Evolutionary conservation across 2,329 filamentous ascomycete genomes (phyloP).

Genomic region (Hymenoscyphus fructigenus): DNA sequence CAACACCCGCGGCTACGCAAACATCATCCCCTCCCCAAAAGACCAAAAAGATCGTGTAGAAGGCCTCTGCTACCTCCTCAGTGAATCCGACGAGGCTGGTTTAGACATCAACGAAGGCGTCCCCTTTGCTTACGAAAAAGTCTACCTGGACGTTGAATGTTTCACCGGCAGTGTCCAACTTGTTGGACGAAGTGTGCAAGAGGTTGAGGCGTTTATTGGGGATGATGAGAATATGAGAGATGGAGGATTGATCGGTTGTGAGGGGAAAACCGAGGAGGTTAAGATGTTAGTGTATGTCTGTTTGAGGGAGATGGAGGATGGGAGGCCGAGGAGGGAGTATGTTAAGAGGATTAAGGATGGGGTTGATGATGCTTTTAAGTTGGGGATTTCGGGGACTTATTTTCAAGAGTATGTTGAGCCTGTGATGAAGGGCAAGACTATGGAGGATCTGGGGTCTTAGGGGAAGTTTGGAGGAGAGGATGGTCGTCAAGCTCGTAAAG

Average conservation of each 20-base stretch:
- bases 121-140: slow-evolving; percentile 58
- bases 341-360: slow-evolving; percentile 62
- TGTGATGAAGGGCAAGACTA: slow-evolving; percentile 19
- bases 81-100: slow-evolving; percentile 47
- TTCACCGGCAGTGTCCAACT: slow-evolving; percentile 39
- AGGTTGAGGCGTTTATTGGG: slow-evolving; percentile 50
- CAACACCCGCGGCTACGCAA: slow-evolving; percentile 66
- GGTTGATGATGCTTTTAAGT: slow-evolving; percentile 55
- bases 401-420: slow-evolving; percentile 42
- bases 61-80: slow-evolving; percentile 52
- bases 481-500: too few relatives aligned
- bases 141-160: slow-evolving; percentile 41
- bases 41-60: slow-evolving; percentile 43
- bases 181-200: slow-evolving; percentile 55
- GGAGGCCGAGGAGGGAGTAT: slow-evolving; percentile 56
- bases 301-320: slow-evolving; percentile 40
- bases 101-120: slow-evolving; percentile 64
- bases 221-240: slow-evolving; percentile 49
- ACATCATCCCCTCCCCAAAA: slow-evolving; percentile 44
- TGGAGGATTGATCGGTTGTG: slow-evolving; percentile 31
- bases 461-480: neutral
- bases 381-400: slow-evolving; percentile 56
- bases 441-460: slow-evolving; percentile 1
- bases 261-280: slow-evolving; percentile 28
- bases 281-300: slow-evolving; percentile 62